Conservation (phyloP, 305 asterid species). For the Solanum hybrid region DNA sequence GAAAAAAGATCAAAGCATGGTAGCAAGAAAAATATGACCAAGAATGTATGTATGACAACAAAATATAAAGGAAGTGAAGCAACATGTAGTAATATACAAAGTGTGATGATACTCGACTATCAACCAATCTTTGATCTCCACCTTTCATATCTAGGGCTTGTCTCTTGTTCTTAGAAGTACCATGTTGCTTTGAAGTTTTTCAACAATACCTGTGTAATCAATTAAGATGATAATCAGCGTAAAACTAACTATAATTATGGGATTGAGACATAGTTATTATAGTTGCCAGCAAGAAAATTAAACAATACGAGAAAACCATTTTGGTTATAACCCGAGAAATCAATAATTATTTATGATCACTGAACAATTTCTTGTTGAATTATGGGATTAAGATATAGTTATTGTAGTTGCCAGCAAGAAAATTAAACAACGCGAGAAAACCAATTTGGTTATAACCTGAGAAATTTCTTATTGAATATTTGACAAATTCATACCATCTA, state of each 20-base stretch:
- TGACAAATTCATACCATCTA: not conserved
- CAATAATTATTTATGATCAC: not conserved
- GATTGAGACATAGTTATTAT: not conserved
- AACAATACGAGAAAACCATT: not conserved
- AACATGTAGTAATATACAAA: too few relatives aligned
- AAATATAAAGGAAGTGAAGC: not conserved
- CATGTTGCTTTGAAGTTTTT: not conserved
- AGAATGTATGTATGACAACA: not conserved
- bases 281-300: not conserved
- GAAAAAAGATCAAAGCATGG: not conserved
- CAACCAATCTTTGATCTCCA: not conserved
- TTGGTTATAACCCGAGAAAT: not conserved
- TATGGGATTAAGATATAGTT: not conserved
- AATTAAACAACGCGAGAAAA: too few relatives aligned
- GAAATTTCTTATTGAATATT: not conserved
- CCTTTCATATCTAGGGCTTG: not conserved
- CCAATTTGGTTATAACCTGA: not conserved
- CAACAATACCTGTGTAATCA: not conserved
- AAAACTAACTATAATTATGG: not conserved
- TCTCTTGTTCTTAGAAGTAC: not conserved
- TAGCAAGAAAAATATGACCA: not conserved
- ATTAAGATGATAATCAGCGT: not conserved
- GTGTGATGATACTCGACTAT: not conserved
- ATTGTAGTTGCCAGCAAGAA: not conserved
- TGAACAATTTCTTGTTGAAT: not conserved